A percentile compares a stretch with the other conserved stretches of the same genome.
Evolutionary conservation across 495 filamentous ascomycete species (phyloP).

Genomic region (Entonaema liquescens): DNA sequence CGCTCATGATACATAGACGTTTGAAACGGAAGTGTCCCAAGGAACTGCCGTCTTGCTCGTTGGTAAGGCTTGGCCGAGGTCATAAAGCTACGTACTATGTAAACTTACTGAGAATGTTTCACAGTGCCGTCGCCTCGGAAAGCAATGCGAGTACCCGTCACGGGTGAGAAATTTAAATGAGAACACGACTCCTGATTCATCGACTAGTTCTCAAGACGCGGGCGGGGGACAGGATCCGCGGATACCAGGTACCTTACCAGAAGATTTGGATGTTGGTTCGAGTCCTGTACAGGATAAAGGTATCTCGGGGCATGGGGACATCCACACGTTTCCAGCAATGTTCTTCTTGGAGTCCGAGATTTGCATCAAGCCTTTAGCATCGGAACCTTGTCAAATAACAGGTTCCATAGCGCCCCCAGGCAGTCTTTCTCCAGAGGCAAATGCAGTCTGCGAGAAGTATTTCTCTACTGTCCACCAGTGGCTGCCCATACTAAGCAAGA

Average conservation of each 20-base stretch:
- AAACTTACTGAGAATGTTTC: constrained; percentile 11
- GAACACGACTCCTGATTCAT: constrained; percentile 5
- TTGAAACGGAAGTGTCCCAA: constrained; percentile 59
- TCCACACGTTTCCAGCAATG: constrained; percentile 26
- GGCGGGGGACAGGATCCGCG: constrained; percentile 20
- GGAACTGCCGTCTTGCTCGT: constrained; percentile 49
- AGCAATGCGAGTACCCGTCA: constrained; percentile 49
- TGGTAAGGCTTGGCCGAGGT: constrained; percentile 50
- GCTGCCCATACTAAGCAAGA: constrained; percentile 60
- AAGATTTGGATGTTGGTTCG: neutral
- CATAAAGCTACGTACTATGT: constrained; percentile 25
- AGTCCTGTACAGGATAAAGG: neutral
- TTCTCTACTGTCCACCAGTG: constrained; percentile 50
- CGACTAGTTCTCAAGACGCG: constrained; percentile 20
- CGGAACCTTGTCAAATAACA: constrained; percentile 15
- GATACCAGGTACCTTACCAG: neutral
- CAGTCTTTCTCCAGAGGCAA: neutral
- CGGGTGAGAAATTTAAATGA: constrained; percentile 31
- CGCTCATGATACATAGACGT: constrained; percentile 21
- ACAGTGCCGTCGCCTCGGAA: constrained; percentile 50
- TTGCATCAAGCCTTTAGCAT: constrained; percentile 28
- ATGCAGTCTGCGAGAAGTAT: constrained; percentile 36
- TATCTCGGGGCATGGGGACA: neutral
- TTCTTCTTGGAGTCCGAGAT: constrained; percentile 37
- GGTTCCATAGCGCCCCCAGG: neutral